Percentiles rank a stretch among this genome's conserved stretches.
Conservation (phyloP, 257 asterid species). For the Vinca minor region DNA sequence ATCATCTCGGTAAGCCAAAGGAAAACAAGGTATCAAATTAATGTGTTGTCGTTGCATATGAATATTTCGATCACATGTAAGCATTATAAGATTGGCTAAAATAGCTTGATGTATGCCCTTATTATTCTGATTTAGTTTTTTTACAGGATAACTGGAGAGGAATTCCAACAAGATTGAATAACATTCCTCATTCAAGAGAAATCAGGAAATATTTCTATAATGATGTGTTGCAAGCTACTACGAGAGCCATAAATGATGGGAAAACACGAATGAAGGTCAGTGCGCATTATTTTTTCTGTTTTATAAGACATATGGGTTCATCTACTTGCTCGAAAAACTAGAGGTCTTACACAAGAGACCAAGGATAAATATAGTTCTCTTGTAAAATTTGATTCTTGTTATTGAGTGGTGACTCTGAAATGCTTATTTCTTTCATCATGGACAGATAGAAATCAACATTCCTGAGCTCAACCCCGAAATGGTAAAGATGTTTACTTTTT, state of each 20-base stretch:
- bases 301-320: neutral
- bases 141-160: slow-evolving; percentile 83
- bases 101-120: slow-evolving; percentile 12
- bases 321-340: neutral
- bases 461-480: slow-evolving; percentile 97
- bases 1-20: slow-evolving; percentile 25
- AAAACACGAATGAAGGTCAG: slow-evolving; percentile 79
- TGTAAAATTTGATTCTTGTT: neutral
- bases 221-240: slow-evolving; percentile 78
- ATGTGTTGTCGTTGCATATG: neutral
- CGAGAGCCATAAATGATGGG: slow-evolving; percentile 70
- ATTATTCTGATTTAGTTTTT: slow-evolving; percentile 21
- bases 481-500: slow-evolving; percentile 33
- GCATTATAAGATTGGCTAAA: slow-evolving; percentile 6
- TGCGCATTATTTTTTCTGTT: neutral
- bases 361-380: neutral
- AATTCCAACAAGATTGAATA: slow-evolving; percentile 83
- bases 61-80: neutral
- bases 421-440: neutral
- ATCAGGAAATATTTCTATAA: slow-evolving; percentile 80
- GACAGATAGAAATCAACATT: slow-evolving; percentile 76
- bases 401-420: neutral
- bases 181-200: slow-evolving; percentile 96
- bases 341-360: neutral
- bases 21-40: slow-evolving; percentile 39